Conservation (phyloP, 2,329 filamentous ascomycete species). For the Colletotrichum tropicale region DNA sequence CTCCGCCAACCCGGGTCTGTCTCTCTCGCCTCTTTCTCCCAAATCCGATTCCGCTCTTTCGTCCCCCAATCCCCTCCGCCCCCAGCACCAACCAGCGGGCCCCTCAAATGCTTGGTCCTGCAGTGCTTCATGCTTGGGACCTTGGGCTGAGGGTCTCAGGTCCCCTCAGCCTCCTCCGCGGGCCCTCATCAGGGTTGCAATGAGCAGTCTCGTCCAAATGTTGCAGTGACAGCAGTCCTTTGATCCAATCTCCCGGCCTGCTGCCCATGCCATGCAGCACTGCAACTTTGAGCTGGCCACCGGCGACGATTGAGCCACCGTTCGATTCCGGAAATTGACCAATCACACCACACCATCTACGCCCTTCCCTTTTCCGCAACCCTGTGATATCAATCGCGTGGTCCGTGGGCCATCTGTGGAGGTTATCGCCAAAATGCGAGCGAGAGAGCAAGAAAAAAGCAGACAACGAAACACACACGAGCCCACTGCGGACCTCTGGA, state of each 20-base stretch:
- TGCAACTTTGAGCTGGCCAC: not conserved
- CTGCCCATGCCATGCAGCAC: not conserved
- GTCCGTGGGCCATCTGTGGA: slow-evolving; percentile 8
- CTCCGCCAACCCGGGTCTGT: slow-evolving; percentile 3
- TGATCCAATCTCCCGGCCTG: not conserved
- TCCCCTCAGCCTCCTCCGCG: slow-evolving; percentile 4
- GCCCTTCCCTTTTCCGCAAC: not conserved
- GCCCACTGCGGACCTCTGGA: not conserved
- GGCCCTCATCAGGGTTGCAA: not conserved
- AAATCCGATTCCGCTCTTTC: not conserved
- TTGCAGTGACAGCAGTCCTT: not conserved
- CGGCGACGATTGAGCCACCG: not conserved
- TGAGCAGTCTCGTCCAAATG: not conserved
- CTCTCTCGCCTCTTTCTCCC: not conserved
- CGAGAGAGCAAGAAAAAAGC: not conserved
- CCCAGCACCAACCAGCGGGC: not conserved
- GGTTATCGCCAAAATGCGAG: not conserved
- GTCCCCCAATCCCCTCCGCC: not conserved
- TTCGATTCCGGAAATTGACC: slow-evolving; percentile 3
- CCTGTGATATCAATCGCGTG: not conserved
- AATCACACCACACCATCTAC: not conserved
- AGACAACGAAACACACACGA: not conserved
- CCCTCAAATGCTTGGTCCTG: not conserved
- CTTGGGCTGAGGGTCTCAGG: not conserved
- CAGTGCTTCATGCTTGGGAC: not conserved